Percentiles rank a stretch among this genome's conserved stretches.
phyloP scores from a whole-genome alignment of 345 rosid species.

The Eucalyptus caleyi region DNA sequence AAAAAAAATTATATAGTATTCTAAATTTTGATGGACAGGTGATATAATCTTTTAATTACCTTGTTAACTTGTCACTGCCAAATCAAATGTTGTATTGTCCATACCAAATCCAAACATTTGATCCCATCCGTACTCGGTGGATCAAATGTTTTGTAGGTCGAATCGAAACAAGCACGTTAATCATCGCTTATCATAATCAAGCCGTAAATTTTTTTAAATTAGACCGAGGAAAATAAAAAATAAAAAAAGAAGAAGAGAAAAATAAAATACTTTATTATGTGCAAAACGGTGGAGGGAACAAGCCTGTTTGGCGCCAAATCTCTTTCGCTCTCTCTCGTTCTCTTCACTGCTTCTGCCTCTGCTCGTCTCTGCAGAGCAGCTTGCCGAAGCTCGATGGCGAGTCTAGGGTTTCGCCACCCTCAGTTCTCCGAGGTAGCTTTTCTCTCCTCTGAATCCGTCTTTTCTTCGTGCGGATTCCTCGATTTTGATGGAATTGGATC shows the following conservation, averaged over 20 bases:
- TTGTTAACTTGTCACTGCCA: not conserved
- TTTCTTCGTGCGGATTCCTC: not conserved
- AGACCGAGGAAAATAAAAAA: not conserved
- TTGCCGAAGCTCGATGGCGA: not conserved
- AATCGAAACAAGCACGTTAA: too few relatives aligned
- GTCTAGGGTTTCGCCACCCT: slow-evolving; percentile 42
- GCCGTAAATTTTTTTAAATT: too few relatives aligned
- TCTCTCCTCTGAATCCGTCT: not conserved
- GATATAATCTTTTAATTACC: not conserved
- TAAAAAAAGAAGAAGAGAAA: not conserved
- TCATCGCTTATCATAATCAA: too few relatives aligned
- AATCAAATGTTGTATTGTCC: not conserved
- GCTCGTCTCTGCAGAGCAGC: not conserved
- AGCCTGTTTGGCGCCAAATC: not conserved
- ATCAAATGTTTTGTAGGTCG: too few relatives aligned
- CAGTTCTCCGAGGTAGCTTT: slow-evolving; percentile 41
- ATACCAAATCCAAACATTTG: too few relatives aligned
- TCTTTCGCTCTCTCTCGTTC: not conserved
- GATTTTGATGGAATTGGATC: not conserved
- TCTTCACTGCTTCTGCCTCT: not conserved
- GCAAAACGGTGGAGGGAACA: not conserved
- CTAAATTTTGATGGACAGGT: not conserved
- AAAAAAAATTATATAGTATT: too few relatives aligned
- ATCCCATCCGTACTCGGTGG: too few relatives aligned
- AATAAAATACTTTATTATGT: not conserved